Percentiles rank a stretch among this genome's conserved stretches.
Conservation (phyloP, 768 basidiomycete genomes). For the Thelephora aurantiotincta region DNA sequence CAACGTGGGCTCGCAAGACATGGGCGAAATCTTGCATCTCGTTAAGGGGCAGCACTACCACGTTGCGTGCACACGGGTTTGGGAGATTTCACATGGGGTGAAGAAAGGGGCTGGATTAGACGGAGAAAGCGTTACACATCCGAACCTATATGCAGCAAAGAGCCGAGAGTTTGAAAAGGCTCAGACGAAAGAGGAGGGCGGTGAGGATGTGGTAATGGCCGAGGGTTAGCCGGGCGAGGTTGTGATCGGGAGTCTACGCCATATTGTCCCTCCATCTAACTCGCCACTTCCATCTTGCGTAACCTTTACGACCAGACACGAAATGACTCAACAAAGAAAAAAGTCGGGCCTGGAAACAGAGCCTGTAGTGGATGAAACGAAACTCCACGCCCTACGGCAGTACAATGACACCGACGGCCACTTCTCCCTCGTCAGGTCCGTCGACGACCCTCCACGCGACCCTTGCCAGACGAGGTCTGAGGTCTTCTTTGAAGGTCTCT, state of each 20-base stretch:
- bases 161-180: slow-evolving; percentile 53
- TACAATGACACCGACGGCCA: slow-evolving; percentile 88
- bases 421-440: slow-evolving; percentile 90
- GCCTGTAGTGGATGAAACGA: slow-evolving; percentile 10
- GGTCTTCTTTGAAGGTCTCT: too few species aligned
- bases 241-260: background rate
- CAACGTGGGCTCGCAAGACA: slow-evolving; percentile 38
- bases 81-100: slow-evolving; percentile 88
- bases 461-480: background rate
- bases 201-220: slow-evolving; percentile 30
- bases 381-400: slow-evolving; percentile 47
- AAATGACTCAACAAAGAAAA: slow-evolving; percentile 40
- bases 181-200: slow-evolving; percentile 16
- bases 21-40: slow-evolving; percentile 69
- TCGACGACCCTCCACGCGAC: background rate
- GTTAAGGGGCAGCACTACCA: slow-evolving; percentile 81
- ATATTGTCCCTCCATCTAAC: slow-evolving; percentile 4
- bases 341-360: slow-evolving; percentile 6
- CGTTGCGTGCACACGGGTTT: slow-evolving; percentile 93
- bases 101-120: slow-evolving; percentile 86
- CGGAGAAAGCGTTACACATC: slow-evolving; percentile 80
- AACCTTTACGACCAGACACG: slow-evolving; percentile 2
- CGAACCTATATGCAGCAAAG: slow-evolving; percentile 76
- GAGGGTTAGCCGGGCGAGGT: background rate
- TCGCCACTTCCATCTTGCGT: slow-evolving; percentile 2